Evolutionary conservation across 305 asterid genomes (phyloP).

Genomic region (Solanum chacoense): DNA sequence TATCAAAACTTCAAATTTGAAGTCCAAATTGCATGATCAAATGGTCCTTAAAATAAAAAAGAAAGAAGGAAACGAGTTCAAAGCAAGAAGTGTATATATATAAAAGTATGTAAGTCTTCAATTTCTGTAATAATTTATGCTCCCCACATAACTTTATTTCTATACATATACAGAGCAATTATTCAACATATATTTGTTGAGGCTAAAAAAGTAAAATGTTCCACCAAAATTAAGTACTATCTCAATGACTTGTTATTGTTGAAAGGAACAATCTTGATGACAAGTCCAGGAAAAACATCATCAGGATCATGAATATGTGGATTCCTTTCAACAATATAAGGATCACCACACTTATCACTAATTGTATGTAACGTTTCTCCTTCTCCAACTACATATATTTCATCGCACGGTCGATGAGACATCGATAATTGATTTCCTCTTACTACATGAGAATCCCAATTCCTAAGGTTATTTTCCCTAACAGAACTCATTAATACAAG

Average conservation of each 20-base stretch:
- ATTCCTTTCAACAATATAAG: constrained; percentile 24
- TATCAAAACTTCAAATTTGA: not conserved
- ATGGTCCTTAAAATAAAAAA: not conserved
- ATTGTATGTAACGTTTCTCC: constrained; percentile 25
- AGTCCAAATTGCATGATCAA: not conserved
- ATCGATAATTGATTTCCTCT: not conserved
- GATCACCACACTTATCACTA: constrained; percentile 24
- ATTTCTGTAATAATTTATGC: not conserved
- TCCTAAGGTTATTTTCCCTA: not conserved
- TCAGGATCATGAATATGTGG: constrained; percentile 27
- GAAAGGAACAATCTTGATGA: constrained; percentile 19
- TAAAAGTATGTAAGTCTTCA: not conserved
- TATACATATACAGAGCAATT: not conserved
- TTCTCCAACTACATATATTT: constrained; percentile 23
- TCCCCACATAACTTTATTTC: not conserved
- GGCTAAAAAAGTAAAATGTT: not conserved
- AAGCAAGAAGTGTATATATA: not conserved
- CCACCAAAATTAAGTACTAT: not conserved
- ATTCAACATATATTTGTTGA: not conserved
- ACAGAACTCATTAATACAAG: not conserved
- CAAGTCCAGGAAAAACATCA: constrained; percentile 28
- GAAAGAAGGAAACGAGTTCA: not conserved
- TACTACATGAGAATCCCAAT: not conserved
- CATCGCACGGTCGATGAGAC: constrained; percentile 20
- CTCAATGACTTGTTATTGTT: not conserved